phyloP scores from a whole-genome alignment of 768 basidiomycete genomes.

The Amanita fuliginea region DNA sequence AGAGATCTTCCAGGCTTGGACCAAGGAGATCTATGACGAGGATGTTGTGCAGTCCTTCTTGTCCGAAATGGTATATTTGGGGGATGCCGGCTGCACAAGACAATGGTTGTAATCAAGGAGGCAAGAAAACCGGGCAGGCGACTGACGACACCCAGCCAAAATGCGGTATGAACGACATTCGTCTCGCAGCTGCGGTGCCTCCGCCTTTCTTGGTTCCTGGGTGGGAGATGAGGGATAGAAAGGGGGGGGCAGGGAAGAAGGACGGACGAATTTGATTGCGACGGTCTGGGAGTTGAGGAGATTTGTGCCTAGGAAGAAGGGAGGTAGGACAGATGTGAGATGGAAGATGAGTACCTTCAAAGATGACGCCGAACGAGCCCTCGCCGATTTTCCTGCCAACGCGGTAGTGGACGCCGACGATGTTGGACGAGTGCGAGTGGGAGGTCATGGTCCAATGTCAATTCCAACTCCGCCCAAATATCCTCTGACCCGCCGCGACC shows the following conservation, averaged over 20 bases:
- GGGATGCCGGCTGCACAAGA: constrained; percentile 76
- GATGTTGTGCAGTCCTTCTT: constrained; percentile 97
- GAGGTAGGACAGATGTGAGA: background rate
- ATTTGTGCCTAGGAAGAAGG: constrained; percentile 65
- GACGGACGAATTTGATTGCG: constrained; percentile 98
- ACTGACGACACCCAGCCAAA: constrained; percentile 81
- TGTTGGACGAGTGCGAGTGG: constrained; percentile 51
- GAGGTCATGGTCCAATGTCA: constrained; percentile 34
- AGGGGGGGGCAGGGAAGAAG: background rate
- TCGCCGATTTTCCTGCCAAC: constrained; percentile 99
- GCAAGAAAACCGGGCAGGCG: constrained; percentile 2
- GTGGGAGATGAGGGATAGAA: constrained; percentile 10
- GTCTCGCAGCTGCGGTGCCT: constrained; percentile 95
- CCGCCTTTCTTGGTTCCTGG: constrained; percentile 88
- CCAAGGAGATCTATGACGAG: constrained; percentile 97
- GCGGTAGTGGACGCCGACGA: constrained; percentile 95
- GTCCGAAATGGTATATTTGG: constrained; percentile 99
- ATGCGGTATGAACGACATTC: constrained; percentile 98
- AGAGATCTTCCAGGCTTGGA: constrained; percentile 93
- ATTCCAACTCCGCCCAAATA: constrained; percentile 24
- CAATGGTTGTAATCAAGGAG: constrained; percentile 11
- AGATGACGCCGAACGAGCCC: constrained; percentile 96
- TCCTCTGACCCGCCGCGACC: constrained; percentile 7
- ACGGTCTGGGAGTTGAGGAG: constrained; percentile 97
- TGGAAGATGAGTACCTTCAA: constrained; percentile 49